Evolutionary conservation across 192 early-diverging fungal genomes (phyloP), one percentile per base, ranked within the genome.

Genomic region (Backusella parvicylindrica): DNA sequence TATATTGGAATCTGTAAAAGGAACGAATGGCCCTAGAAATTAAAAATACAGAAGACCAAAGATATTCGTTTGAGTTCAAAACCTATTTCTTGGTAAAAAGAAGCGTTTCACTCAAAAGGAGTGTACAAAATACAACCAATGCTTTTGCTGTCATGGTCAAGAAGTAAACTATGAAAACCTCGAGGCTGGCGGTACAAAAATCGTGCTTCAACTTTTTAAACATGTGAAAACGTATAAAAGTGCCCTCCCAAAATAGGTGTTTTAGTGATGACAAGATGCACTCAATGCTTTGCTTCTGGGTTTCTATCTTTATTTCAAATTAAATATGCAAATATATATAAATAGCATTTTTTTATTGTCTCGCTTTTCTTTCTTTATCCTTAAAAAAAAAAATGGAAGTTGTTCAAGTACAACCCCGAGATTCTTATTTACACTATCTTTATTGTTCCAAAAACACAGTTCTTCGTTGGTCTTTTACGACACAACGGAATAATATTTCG

Each of bases 381-480:
- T 72, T 72, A 38, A 23, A 60, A 56, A 12, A 16, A 31, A 31
- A 35, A 65, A 94, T 94, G 92, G 89, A 94, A 79, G 92, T 93
- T 79, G 83, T 94, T 64, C 88, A 90, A 78, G 90, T 94, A 68
- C 82, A 86, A 50, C 90, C 92, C 7, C 79, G 92, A 63, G 91
- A 93, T 79, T 83, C 88, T 36, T 96, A 95, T 84, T 83, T 91
- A 79, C 95, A 96, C 83, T 91, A 88, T 60, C 88, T 98, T 60
- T 86, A 87, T 43, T 89, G 96, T 30, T 85, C 85, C 53, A 73
- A 86, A 16, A 92, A 91, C 16, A 92, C 92, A 73, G 92, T 91
- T 15, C 89, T 98, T 18, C 87, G 89, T 75, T 98, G 96, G 96
- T 93, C 90, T 83, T 98, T 97, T 82, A 90, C 89, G n/a, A 98